Conservation (phyloP, 768 basidiomycete species). For the Psilocybe azurescens region DNA sequence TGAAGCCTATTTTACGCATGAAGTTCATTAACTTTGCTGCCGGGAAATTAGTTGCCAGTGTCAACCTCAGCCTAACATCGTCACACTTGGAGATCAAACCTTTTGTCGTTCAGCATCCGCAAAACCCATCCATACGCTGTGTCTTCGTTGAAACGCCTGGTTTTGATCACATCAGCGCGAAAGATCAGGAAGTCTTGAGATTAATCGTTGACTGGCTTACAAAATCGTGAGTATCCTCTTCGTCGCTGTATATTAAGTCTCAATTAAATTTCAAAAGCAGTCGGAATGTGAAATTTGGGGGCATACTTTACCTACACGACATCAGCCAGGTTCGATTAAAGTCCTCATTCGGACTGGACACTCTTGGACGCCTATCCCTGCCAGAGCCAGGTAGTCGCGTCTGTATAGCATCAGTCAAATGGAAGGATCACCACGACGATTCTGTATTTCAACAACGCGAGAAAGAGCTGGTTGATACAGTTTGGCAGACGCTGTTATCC, state of each 20-base stretch:
- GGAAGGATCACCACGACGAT: not conserved
- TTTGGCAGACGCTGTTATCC: not conserved
- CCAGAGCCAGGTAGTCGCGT: not conserved
- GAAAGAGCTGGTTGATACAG: not conserved
- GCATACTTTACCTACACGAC: not conserved
- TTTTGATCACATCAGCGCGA: not conserved
- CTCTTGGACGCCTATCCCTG: not conserved
- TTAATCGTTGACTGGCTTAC: not conserved
- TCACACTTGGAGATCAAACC: not conserved
- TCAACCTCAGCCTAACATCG: not conserved
- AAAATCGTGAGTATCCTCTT: not conserved
- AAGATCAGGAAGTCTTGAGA: not conserved
- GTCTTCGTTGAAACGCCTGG: constrained; percentile 11
- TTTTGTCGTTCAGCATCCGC: not conserved
- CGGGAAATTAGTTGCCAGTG: not conserved
- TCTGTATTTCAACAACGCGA: not conserved
- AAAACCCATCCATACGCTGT: not conserved
- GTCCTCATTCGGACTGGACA: not conserved
- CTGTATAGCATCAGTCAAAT: not conserved
- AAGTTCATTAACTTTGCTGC: constrained; percentile 7
- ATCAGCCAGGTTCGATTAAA: not conserved
- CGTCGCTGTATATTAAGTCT: not conserved
- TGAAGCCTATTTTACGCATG: not conserved
- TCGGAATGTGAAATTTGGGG: not conserved
- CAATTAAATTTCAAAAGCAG: not conserved